A percentile compares a stretch with the other conserved stretches of the same genome.
phyloP scores from a whole-genome alignment of 2,329 filamentous ascomycete genomes.

The Aspergillus eucalypticola region DNA sequence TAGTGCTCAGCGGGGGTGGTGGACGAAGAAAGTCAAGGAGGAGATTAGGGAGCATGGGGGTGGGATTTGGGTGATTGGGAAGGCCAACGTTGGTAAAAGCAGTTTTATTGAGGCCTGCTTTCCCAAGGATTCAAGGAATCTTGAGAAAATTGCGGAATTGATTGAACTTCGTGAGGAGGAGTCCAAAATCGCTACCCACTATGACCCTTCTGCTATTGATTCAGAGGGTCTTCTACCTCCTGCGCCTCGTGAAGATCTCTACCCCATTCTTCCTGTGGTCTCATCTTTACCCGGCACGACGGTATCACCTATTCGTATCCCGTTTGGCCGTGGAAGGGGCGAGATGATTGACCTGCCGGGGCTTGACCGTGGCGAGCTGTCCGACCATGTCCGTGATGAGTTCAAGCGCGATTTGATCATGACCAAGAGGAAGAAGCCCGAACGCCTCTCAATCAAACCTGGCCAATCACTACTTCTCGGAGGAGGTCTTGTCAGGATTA shows the following conservation, averaged over 20 bases:
- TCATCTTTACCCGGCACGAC: constrained; percentile 90
- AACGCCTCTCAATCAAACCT: constrained; percentile 71
- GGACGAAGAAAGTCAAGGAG: constrained; percentile 83
- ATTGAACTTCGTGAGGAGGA: constrained; percentile 31
- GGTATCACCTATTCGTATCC: constrained; percentile 88
- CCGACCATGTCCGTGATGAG: constrained; percentile 67
- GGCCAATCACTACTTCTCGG: constrained; percentile 81
- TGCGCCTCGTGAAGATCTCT: constrained; percentile 69
- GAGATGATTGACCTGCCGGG: constrained; percentile 94
- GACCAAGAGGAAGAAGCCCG: constrained; percentile 71
- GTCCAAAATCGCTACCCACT: constrained; percentile 14
- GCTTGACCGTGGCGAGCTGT: constrained; percentile 71
- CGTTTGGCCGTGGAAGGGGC: constrained; percentile 80
- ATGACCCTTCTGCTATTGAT: constrained; percentile 25
- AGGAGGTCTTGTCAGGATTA: constrained; percentile 84
- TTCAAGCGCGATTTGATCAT: constrained; percentile 72
- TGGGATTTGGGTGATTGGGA: constrained; percentile 94
- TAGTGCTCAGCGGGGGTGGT: constrained; percentile 84
- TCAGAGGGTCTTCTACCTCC: constrained; percentile 69
- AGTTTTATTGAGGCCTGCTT: constrained; percentile 85
- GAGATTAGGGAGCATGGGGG: constrained; percentile 82
- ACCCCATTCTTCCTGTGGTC: constrained; percentile 80
- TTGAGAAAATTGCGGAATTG: constrained; percentile 38
- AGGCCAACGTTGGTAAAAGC: constrained; percentile 96
- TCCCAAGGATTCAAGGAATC: constrained; percentile 66